Evolutionary conservation across 2,329 filamentous ascomycete species (phyloP).

Genomic region (Alternaria sp.): DNA sequence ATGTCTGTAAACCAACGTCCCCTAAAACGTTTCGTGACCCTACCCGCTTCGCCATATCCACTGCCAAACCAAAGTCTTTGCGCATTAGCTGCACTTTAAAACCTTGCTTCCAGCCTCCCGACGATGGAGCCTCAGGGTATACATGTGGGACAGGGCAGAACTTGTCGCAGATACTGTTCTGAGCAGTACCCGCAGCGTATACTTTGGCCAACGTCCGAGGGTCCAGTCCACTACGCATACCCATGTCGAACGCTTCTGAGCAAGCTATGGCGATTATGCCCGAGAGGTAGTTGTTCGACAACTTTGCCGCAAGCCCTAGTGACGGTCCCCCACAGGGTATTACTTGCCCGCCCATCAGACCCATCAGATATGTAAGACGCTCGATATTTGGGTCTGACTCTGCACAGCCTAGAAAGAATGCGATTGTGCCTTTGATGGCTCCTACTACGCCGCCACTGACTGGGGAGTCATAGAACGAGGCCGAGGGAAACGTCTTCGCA

Average conservation of each 20-base stretch:
- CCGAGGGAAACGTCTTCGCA: constrained; percentile 47
- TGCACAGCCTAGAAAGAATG: constrained; percentile 65
- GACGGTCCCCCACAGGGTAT: constrained; percentile 66
- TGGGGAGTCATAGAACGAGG: constrained; percentile 63
- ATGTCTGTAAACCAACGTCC: constrained; percentile 60
- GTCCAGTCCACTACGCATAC: constrained; percentile 66
- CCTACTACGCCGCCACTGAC: constrained; percentile 64
- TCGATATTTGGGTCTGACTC: constrained; percentile 56
- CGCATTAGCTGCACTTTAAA: constrained; percentile 69
- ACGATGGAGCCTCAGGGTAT: constrained; percentile 58
- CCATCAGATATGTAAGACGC: constrained; percentile 56
- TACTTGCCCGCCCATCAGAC: constrained; percentile 63
- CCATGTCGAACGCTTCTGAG: constrained; percentile 68
- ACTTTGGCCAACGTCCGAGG: constrained; percentile 62
- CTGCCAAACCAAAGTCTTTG: constrained; percentile 66
- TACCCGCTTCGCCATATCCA: constrained; percentile 63
- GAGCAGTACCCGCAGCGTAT: constrained; percentile 62
- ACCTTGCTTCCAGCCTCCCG: constrained; percentile 61
- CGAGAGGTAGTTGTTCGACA: constrained; percentile 69
- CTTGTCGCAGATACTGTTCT: constrained; percentile 61
- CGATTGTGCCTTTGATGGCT: constrained; percentile 61
- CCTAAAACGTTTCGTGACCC: constrained; percentile 62
- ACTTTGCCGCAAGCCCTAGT: constrained; percentile 66
- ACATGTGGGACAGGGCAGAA: constrained; percentile 64
- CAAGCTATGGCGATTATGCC: constrained; percentile 67